Evolutionary conservation across 192 early-diverging fungal species (phyloP).

Genomic region (Entrophospora sp.): DNA sequence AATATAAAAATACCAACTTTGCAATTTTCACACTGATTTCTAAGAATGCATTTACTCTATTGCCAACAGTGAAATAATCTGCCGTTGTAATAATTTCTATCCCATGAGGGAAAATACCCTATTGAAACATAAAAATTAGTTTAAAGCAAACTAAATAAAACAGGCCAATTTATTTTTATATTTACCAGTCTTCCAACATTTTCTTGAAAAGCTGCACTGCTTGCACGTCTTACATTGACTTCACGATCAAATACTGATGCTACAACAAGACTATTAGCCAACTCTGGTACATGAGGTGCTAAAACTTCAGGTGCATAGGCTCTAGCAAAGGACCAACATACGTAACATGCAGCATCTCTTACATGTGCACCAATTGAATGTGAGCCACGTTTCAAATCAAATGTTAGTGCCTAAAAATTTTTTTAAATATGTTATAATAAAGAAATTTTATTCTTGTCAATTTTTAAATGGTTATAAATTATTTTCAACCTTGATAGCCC

Average conservation of each 20-base stretch:
- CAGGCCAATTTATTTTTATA: neutral
- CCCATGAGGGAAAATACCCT: constrained; percentile 86
- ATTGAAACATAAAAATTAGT: constrained; percentile 1
- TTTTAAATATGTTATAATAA: too few relatives aligned
- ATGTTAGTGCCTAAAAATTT: constrained; percentile 59
- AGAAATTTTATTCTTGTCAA: too few relatives aligned
- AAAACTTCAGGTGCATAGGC: constrained; percentile 72
- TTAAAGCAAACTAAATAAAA: neutral
- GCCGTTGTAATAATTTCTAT: constrained; percentile 85
- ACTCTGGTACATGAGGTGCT: constrained; percentile 45
- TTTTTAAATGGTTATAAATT: too few relatives aligned
- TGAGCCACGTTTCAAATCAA: constrained; percentile 81
- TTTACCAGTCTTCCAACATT: constrained; percentile 83
- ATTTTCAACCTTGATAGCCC: constrained; percentile 53
- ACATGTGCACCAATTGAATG: constrained; percentile 92
- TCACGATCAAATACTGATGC: constrained; percentile 89
- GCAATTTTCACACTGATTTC: constrained; percentile 66
- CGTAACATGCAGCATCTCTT: constrained; percentile 93
- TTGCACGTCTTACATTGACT: constrained; percentile 84
- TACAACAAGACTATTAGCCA: constrained; percentile 71
- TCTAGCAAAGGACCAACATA: constrained; percentile 95
- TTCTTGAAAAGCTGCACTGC: constrained; percentile 95
- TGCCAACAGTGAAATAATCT: constrained; percentile 91
- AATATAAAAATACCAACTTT: constrained; percentile 33
- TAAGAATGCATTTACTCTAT: constrained; percentile 64